Evolutionary conservation across 768 basidiomycete genomes (phyloP), one percentile per base, ranked within the genome.

Genomic region (Psilocybe cyanescens): DNA sequence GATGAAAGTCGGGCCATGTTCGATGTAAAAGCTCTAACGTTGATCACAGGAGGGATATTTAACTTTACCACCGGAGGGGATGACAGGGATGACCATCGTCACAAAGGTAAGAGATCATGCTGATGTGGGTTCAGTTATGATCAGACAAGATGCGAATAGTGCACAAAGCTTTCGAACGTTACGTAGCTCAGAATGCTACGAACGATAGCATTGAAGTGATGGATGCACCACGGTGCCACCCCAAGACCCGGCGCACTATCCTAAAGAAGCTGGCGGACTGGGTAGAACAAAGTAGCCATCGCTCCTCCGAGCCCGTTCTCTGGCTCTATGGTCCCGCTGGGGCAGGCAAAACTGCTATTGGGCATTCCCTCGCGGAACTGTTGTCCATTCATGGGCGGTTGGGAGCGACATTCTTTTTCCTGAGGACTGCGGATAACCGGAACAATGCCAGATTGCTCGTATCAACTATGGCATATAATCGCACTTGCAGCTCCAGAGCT

Each of bases 281-380:
- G 49, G 8, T 14, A 9, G 7, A 12, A 3, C 24, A 24, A 24
- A 50, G 16, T 7, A 31, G 12, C 24, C 9, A 50, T 28, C 24
- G 7, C 8, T 12, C 49, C 11, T 14, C 49, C 3, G 6, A 29
- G 7, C 11, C 33, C 12, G 8, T 63, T 29, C 30, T 55, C 16
- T 59, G 54, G 57, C 52, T 63, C 6, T 55, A 31, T 19, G 62
- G 62, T 5, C 31, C 58, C n/a, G 30, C 58, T 45, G 30, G 48
- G 24, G 28, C 19, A 2, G 58, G 48, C 28, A 59, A 59, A 24
- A 41, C 57, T 14, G 53, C 58, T 11, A 35, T 63, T 8, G 47
- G 28, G n/a, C 14, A 53, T 58, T 12, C 24, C 24, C 30, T 63
- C 46, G 30, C 45, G 4, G 41, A 58, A 14, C 16, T 29, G 1